A percentile compares a stretch with the other conserved stretches of the same genome.
phyloP scores from a whole-genome alignment of 768 basidiomycete genomes.

The Suillus ampliporus region DNA sequence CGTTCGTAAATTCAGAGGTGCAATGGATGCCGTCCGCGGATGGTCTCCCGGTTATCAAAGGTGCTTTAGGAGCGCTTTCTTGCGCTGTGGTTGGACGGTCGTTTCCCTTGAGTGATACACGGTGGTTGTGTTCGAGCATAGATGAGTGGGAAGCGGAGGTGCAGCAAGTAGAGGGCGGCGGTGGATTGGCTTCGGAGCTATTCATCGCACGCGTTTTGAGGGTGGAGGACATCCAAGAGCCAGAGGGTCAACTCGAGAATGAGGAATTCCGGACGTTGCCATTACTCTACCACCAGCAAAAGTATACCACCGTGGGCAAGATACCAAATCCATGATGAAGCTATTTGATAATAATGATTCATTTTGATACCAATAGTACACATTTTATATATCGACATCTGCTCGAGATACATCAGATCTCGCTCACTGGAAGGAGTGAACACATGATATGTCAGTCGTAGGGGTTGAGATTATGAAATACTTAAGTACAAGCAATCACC shows the following conservation, averaged over 20 bases:
- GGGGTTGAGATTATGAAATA: too few species aligned
- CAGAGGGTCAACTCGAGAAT: conserved; percentile 25
- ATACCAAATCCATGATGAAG: conserved; percentile 22
- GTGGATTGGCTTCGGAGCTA: conserved; percentile 63
- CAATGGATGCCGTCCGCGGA: conserved; percentile 51
- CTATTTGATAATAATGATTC: background rate
- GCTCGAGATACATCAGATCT: background rate
- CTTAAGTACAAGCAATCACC: too few species aligned
- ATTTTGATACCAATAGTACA: background rate
- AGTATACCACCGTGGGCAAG: conserved; percentile 57
- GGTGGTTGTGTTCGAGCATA: conserved; percentile 38
- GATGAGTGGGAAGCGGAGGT: conserved; percentile 20
- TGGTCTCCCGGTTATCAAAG: conserved; percentile 63
- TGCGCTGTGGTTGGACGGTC: conserved; percentile 69
- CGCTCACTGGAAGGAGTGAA: too few species aligned
- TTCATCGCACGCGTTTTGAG: conserved; percentile 82
- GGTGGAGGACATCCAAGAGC: conserved; percentile 51
- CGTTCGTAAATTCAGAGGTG: conserved; percentile 49
- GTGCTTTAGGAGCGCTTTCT: conserved; percentile 70
- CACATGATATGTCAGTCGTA: too few species aligned
- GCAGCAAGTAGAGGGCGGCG: conserved; percentile 29
- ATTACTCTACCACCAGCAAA: conserved; percentile 66
- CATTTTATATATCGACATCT: too few species aligned
- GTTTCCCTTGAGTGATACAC: conserved; percentile 64
- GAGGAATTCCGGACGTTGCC: conserved; percentile 47